Conservation (phyloP, 441 rosid genomes). For the Flueggea neowawraea region DNA sequence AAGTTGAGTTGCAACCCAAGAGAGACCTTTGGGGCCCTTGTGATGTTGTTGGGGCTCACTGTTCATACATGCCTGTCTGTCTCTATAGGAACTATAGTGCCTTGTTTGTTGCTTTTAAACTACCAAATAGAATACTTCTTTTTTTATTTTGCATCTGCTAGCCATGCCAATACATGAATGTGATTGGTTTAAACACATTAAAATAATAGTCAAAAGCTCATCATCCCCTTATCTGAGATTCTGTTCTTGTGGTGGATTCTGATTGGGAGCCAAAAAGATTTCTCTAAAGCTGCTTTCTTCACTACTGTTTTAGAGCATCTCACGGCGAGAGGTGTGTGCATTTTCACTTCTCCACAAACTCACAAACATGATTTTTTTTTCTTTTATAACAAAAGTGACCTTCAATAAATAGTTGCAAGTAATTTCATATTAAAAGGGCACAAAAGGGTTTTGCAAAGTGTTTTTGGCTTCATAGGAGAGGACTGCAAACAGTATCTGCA, state of each 20-base stretch:
- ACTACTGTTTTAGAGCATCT: conserved; percentile 41
- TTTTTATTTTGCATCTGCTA: not conserved
- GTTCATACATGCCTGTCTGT: conserved; percentile 33
- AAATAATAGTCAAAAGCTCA: conserved; percentile 38
- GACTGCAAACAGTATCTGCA: conserved; percentile 26
- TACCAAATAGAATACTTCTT: conserved; percentile 9
- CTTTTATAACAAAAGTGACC: too few species aligned
- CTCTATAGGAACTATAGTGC: conserved; percentile 23
- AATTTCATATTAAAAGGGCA: too few species aligned
- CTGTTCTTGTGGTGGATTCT: conserved; percentile 52
- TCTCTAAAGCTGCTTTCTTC: conserved; percentile 42
- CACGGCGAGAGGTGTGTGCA: conserved; percentile 22
- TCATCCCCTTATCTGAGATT: conserved; percentile 62
- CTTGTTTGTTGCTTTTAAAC: conserved; percentile 12
- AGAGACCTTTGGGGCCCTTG: conserved; percentile 26
- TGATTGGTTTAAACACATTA: conserved; percentile 15
- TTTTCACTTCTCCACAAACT: conserved; percentile 20
- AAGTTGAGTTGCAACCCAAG: conserved; percentile 24
- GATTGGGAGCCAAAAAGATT: conserved; percentile 49
- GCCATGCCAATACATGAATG: not conserved
- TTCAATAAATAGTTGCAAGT: too few species aligned
- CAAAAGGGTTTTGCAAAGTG: not conserved
- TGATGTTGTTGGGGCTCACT: conserved; percentile 47
- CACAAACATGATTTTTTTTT: too few species aligned
- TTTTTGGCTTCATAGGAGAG: conserved; percentile 13